These are phyloP conservation scores for Phytophthora colocasiae DNA, from an alignment of 352 stramenopile species.

Conservation along the genomic window DNA sequence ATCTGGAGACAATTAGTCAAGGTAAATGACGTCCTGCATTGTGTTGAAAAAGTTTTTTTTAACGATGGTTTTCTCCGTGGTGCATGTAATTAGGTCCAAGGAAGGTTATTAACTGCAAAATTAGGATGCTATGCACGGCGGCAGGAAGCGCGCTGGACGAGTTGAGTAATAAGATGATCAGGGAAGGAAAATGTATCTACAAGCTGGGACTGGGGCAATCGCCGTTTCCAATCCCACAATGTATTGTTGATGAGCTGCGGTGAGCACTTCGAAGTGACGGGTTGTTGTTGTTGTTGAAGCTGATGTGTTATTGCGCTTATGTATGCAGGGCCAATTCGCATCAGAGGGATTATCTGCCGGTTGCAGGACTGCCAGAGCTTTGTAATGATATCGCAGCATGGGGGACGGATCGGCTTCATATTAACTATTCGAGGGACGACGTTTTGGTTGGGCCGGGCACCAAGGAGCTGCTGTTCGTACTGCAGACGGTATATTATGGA, in stretches of 20 bases:
- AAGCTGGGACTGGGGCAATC: constrained; percentile 88
- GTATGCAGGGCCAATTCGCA: constrained; percentile 73
- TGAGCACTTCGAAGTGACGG: constrained; percentile 27
- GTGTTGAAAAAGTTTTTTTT: background rate
- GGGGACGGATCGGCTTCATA: constrained; percentile 59
- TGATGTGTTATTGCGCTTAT: constrained; percentile 1
- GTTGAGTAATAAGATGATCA: constrained; percentile 87
- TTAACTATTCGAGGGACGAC: constrained; percentile 77
- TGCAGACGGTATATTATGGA: constrained; percentile 90
- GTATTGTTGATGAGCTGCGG: constrained; percentile 88
- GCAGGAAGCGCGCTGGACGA: constrained; percentile 83
- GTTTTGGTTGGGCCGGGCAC: constrained; percentile 89
- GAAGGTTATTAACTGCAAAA: constrained; percentile 89
- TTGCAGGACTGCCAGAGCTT: constrained; percentile 76
- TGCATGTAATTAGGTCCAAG: constrained; percentile 54
- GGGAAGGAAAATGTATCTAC: constrained; percentile 82
- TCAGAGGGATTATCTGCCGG: constrained; percentile 84
- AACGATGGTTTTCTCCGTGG: background rate
- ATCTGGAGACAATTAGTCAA: constrained; percentile 41
- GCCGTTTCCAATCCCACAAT: constrained; percentile 88
- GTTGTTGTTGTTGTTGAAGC: constrained; percentile 5
- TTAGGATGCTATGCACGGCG: constrained; percentile 84
- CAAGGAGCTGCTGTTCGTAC: constrained; percentile 89
- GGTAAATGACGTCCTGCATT: constrained; percentile 17
- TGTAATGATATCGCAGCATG: constrained; percentile 83